Evolutionary conservation across 2,329 filamentous ascomycete genomes (phyloP).

Genomic region (Boeremia exigua): DNA sequence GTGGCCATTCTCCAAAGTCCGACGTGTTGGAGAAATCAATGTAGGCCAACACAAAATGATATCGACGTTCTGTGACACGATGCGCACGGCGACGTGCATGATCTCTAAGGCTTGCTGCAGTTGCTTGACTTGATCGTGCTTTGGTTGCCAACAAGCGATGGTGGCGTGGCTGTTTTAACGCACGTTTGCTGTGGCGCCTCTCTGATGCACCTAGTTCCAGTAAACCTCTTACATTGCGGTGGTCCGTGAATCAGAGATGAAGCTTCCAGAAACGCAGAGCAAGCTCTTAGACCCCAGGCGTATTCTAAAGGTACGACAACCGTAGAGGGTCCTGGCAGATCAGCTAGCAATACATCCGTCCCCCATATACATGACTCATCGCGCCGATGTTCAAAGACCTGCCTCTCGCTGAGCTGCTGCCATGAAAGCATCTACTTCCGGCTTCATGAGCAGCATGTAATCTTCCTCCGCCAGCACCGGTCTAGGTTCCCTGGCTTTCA

Average conservation of each 20-base stretch:
- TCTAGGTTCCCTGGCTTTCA: conserved; percentile 39
- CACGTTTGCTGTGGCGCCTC: neutral
- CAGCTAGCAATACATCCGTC: neutral
- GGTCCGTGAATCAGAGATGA: neutral
- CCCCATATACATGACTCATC: too few species aligned
- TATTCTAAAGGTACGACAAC: neutral
- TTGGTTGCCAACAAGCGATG: neutral
- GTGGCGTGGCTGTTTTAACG: neutral
- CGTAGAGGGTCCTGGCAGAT: neutral
- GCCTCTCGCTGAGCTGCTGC: neutral
- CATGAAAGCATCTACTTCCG: conserved; percentile 45
- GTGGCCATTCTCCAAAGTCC: neutral
- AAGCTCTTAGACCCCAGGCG: neutral
- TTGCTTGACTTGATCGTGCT: neutral
- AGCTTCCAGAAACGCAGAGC: neutral
- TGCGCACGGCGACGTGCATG: neutral
- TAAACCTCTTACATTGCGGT: neutral
- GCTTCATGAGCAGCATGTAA: conserved; percentile 48
- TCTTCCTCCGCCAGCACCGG: conserved; percentile 41
- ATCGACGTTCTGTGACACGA: too few species aligned
- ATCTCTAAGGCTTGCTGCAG: neutral
- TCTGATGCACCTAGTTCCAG: conserved; percentile 2
- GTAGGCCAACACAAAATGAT: neutral
- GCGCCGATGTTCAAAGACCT: neutral
- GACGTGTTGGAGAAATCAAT: too few species aligned